Base-by-base conservation (phyloP, 1,284 basidiomycete species). In the Tetrapyrgos nigripes region DNA sequence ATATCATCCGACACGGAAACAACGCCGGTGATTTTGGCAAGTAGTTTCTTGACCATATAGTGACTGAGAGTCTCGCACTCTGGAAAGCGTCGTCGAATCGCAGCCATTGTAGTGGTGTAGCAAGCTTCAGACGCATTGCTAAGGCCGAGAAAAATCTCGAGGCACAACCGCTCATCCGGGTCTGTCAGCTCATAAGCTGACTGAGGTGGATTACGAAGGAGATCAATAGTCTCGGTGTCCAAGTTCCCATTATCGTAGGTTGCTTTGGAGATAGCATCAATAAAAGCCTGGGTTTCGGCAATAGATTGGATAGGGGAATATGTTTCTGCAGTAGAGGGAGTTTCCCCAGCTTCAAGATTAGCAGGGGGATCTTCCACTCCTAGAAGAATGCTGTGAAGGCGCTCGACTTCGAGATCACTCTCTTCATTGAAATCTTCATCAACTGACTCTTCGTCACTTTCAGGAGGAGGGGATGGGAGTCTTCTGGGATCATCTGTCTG, bases 21-120 rank as follows among this genome's bases (percentile, higher is more conserved):
- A n/a, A 76, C 58, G 10, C 73, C 74, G 46, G 55, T 73, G 31
- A 73, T 46, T 5, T 71, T 52, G 4, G 61, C 50, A 14, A 76
- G 31, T 3, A 57, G 37, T 21, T 60, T 51, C 50, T 73, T 69
- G 33, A 70, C 62, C 8, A 51, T 14, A 33, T 72, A 37, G 55
- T 67, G 66, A 0, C 68, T 70, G 2, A 73, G 69, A 1, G 73
- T 55, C 0, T 60, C 48, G 9, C 55, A 50, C 0, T 70, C 63
- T 0, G 72, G 72, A 50, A 65, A 66, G 2, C 60, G 51, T 9
- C 37, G 59, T 2, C 60, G 40, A 43, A 66, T 62, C 2, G 66
- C 62, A 4, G 48, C 23, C 0, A 62, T 31, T 13, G 61, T 26
- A 6, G 21, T 14, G 6, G 55, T 67, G 49, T 75, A 75, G 1